A percentile compares a stretch with the other conserved stretches of the same genome.
Conservation (phyloP, 2,329 filamentous ascomycete species). For the Ceratocystis destructans region DNA sequence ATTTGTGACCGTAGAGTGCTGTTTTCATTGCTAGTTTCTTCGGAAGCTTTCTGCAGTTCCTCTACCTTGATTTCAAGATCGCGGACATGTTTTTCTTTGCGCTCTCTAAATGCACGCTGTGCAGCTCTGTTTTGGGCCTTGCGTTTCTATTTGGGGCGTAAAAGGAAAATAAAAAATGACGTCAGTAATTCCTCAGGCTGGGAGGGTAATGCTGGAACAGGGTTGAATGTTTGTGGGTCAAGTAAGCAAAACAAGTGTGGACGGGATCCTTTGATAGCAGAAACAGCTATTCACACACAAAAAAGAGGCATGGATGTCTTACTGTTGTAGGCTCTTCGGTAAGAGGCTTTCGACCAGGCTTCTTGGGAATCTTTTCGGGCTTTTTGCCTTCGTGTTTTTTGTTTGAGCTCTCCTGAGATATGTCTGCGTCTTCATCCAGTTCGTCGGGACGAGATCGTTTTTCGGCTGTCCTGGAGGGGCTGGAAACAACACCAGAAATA, state of each 20-base stretch:
- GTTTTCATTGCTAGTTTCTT: slow-evolving; percentile 76
- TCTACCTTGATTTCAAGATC: slow-evolving; percentile 68
- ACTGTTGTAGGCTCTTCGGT: slow-evolving; percentile 93
- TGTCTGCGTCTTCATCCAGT: slow-evolving; percentile 46
- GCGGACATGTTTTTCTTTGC: slow-evolving; percentile 83
- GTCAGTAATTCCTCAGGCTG: neutral
- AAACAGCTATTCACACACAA: slow-evolving; percentile 2
- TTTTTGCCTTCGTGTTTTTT: slow-evolving; percentile 38
- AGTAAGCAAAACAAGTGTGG: neutral
- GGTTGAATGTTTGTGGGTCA: neutral
- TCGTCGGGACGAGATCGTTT: slow-evolving; percentile 63
- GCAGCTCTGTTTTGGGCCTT: slow-evolving; percentile 93
- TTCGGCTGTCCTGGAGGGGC: slow-evolving; percentile 33
- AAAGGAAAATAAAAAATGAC: neutral
- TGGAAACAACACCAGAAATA: neutral
- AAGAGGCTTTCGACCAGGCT: slow-evolving; percentile 88
- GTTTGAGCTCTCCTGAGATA: slow-evolving; percentile 19
- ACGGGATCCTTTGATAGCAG: neutral
- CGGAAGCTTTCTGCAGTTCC: slow-evolving; percentile 67
- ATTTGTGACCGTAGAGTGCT: slow-evolving; percentile 71
- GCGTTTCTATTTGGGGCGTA: slow-evolving; percentile 52
- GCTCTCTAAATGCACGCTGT: slow-evolving; percentile 83
- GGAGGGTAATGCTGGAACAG: neutral
- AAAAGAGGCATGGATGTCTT: slow-evolving; percentile 32
- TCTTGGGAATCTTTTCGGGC: slow-evolving; percentile 83